phyloP scores from a whole-genome alignment of 2,329 filamentous ascomycete species.

The Claviceps sp. region DNA sequence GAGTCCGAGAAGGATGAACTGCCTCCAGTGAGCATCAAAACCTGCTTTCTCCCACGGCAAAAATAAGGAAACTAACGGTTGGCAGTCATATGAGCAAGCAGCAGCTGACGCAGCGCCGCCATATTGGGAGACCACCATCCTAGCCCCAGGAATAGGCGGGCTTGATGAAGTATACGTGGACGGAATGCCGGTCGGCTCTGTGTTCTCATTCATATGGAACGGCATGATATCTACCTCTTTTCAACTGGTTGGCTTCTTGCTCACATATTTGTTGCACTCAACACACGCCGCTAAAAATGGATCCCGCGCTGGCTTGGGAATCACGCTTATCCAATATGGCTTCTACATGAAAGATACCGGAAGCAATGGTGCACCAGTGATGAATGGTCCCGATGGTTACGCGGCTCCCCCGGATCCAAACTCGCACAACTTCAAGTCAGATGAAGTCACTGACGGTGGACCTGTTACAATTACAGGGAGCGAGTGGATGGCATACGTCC shows the following conservation, averaged over 20 bases:
- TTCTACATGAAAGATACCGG: conserved; percentile 75
- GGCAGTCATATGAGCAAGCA: conserved; percentile 91
- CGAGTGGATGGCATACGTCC: conserved; percentile 80
- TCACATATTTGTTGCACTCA: conserved; percentile 95
- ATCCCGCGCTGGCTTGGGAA: conserved; percentile 82
- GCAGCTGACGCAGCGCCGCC: conserved; percentile 91
- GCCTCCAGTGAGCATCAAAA: conserved; percentile 62
- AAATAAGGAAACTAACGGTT: conserved; percentile 18
- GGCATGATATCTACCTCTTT: conserved; percentile 96
- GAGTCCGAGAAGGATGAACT: conserved; percentile 74
- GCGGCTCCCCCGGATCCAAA: conserved; percentile 75
- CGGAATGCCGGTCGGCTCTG: conserved; percentile 78
- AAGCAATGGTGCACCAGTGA: conserved; percentile 28
- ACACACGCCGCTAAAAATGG: conserved; percentile 98
- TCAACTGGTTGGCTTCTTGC: conserved; percentile 89
- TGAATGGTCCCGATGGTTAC: conserved; percentile 42
- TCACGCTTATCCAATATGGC: conserved; percentile 91
- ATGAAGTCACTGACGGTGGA: conserved; percentile 40
- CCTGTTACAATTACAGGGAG: conserved; percentile 51
- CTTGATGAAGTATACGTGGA: conserved; percentile 94
- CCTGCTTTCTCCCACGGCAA: background rate
- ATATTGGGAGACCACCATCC: conserved; percentile 98
- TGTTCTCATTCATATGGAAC: conserved; percentile 85
- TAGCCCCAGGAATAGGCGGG: conserved; percentile 81
- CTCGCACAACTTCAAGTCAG: conserved; percentile 73